Conservation (phyloP, 1,139 yeast species). For the Blastobotrys aristatus region DNA sequence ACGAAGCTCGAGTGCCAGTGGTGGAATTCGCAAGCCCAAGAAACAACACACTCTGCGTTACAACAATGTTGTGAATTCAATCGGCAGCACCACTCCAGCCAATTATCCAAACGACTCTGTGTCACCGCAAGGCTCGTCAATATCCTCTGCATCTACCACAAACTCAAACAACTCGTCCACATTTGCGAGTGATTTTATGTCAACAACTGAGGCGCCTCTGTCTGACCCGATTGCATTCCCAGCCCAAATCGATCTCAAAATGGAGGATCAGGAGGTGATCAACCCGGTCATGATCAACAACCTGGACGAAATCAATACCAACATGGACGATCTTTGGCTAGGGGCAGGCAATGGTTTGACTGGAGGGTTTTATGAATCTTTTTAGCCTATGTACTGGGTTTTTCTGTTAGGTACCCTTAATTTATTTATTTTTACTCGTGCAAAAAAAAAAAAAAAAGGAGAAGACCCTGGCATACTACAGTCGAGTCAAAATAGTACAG, state of each 20-base stretch:
- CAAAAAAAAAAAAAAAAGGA: too few species aligned
- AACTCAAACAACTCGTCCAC: too few species aligned
- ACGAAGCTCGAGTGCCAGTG: neutral
- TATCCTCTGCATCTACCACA: neutral
- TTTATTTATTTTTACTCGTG: too few species aligned
- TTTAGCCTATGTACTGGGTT: too few species aligned
- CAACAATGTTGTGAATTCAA: neutral
- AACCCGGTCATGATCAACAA: conserved; percentile 1
- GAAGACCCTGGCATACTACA: too few species aligned
- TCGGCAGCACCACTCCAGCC: neutral
- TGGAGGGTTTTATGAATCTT: too few species aligned
- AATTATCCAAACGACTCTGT: neutral
- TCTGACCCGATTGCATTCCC: neutral
- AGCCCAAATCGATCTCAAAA: neutral
- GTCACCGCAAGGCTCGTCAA: neutral
- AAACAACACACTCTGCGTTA: neutral
- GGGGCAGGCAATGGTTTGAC: neutral
- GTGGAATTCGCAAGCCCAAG: neutral
- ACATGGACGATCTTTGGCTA: conserved; percentile 12
- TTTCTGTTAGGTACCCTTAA: too few species aligned
- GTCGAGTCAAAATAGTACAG: too few species aligned
- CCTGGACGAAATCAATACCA: conserved; percentile 11
- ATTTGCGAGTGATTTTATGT: too few species aligned
- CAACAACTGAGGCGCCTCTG: too few species aligned
- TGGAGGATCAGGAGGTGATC: neutral